phyloP scores from a whole-genome alignment of 176 grass and related monocot species.

The Rhynchospora pubera region DNA sequence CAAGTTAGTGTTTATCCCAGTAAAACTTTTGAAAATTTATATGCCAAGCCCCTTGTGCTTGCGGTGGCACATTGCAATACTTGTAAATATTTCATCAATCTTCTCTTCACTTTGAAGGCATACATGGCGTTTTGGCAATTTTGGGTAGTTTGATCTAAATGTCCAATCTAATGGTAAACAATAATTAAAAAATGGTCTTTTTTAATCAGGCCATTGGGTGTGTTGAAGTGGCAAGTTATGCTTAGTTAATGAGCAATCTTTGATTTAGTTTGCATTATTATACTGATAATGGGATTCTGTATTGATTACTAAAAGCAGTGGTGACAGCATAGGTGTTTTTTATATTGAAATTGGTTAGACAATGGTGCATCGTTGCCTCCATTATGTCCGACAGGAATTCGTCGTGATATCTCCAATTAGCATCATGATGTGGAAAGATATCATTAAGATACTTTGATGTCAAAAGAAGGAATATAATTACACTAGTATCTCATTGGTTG shows the following conservation, averaged over 20 bases:
- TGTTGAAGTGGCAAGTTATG: background rate
- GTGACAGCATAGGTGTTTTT: background rate
- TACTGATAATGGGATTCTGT: background rate
- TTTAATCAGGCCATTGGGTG: background rate
- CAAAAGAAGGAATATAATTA: background rate
- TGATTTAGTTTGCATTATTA: background rate
- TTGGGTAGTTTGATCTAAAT: background rate
- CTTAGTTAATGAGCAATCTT: background rate
- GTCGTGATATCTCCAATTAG: conserved; percentile 6
- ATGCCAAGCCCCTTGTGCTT: background rate
- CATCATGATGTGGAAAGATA: conserved; percentile 1
- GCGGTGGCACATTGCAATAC: background rate
- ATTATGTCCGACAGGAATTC: conserved; percentile 12
- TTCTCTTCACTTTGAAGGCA: background rate
- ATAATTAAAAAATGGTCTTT: background rate
- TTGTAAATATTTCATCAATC: background rate
- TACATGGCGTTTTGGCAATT: background rate
- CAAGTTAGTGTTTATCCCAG: background rate
- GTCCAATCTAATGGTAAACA: background rate
- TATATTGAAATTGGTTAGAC: background rate
- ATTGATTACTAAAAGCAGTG: background rate
- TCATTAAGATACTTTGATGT: background rate
- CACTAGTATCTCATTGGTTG: background rate
- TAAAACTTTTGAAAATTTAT: background rate
- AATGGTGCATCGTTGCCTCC: background rate